These are phyloP conservation scores for Mortierella hygrophila DNA, from an alignment of 192 early-diverging fungal genomes.

Conservation along the genomic window DNA sequence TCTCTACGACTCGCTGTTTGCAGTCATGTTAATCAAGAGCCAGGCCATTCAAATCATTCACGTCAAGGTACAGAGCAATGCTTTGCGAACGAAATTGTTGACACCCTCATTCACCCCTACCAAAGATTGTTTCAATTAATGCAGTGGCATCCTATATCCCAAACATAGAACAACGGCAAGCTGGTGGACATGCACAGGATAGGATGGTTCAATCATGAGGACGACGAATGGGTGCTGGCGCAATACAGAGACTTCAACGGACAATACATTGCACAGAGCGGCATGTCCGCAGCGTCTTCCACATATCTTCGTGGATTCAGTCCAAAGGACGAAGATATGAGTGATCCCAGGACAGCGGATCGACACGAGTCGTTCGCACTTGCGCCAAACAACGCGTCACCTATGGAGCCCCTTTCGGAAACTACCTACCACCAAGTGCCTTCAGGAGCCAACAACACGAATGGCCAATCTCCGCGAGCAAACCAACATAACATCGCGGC, in stretches of 20 bases:
- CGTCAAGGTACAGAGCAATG: slow-evolving; percentile 60
- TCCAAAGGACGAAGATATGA: slow-evolving; percentile 42
- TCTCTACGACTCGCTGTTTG: slow-evolving; percentile 70
- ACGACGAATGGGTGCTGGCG: slow-evolving; percentile 70
- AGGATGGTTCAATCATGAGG: slow-evolving; percentile 74
- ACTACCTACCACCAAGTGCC: slow-evolving; percentile 42
- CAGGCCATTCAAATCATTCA: slow-evolving; percentile 77
- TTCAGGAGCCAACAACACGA: slow-evolving; percentile 16
- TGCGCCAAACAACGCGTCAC: slow-evolving; percentile 11
- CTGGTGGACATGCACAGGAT: slow-evolving; percentile 69
- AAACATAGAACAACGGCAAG: slow-evolving; percentile 63
- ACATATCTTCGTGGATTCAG: slow-evolving; percentile 37
- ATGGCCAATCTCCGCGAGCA: slow-evolving; percentile 6
- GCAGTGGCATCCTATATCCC: neutral
- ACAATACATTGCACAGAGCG: slow-evolving; percentile 41
- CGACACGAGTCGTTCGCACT: slow-evolving; percentile 18
- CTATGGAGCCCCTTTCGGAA: slow-evolving; percentile 26
- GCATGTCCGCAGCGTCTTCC: slow-evolving; percentile 10
- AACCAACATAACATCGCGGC: neutral
- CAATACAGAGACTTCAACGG: slow-evolving; percentile 61
- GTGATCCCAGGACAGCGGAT: slow-evolving; percentile 17
- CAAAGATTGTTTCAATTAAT: neutral
- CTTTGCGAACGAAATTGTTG: slow-evolving; percentile 14
- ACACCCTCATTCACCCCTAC: neutral
- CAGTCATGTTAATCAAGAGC: slow-evolving; percentile 77